Percentiles rank a stretch among this genome's conserved stretches.
These are phyloP conservation scores for Chloromonas sp. DNA, from an alignment of 163 green algal genomes.

Conservation along the genomic window DNA sequence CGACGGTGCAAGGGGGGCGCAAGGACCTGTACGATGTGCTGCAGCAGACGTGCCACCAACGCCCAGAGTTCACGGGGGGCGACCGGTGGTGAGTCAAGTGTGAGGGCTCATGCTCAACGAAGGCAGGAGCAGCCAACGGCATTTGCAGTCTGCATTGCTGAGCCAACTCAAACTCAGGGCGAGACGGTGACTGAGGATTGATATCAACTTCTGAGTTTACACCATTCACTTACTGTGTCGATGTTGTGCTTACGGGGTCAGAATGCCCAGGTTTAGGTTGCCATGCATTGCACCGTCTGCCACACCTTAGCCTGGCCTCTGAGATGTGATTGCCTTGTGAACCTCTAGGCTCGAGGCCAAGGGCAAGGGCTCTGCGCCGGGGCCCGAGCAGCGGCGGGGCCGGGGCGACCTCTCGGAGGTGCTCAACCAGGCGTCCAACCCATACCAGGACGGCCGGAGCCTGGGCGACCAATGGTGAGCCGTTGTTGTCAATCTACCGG, in stretches of 20 bases:
- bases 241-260: neutral
- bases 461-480: slow-evolving; percentile 1
- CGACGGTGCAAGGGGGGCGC: neutral
- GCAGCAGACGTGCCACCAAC: neutral
- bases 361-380: slow-evolving; percentile 1
- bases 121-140: neutral
- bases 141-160: neutral
- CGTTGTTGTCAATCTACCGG: neutral
- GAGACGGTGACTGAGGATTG: neutral
- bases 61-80: slow-evolving; percentile 4
- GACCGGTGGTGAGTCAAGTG: neutral
- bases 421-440: slow-evolving; percentile 37
- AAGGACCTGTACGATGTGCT: neutral
- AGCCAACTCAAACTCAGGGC: too few relatives aligned
- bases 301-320: too few relatives aligned
- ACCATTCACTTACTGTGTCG: neutral
- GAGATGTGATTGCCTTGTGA: neutral
- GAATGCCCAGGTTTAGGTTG: neutral
- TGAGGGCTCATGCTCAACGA: neutral
- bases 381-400: slow-evolving; percentile 18
- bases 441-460: slow-evolving; percentile 12
- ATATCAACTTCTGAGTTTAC: neutral
- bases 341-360: neutral
- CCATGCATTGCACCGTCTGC: too few relatives aligned
- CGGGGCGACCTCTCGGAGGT: slow-evolving; percentile 38